Conservation (phyloP, 2,329 filamentous ascomycete species). For the Sporothrix humicola region DNA sequence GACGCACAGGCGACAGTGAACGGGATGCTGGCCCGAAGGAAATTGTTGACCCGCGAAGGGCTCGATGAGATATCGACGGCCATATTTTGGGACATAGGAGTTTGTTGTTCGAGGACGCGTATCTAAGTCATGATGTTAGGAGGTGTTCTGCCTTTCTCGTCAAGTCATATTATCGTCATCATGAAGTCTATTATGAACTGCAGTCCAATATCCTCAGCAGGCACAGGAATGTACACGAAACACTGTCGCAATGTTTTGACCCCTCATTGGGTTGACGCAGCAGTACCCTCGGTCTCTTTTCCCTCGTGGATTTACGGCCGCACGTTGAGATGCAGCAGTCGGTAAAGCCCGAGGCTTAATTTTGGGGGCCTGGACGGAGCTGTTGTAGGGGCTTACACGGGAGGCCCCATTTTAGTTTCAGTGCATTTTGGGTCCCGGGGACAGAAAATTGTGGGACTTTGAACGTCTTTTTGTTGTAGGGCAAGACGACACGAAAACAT, state of each 20-base stretch:
- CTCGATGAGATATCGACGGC: slow-evolving; percentile 23
- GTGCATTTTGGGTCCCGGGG: neutral
- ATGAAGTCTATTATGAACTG: too few species aligned
- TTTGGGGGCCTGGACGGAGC: neutral
- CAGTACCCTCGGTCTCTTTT: neutral
- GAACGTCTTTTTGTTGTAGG: too few species aligned
- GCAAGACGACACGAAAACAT: too few species aligned
- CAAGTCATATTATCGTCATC: too few species aligned
- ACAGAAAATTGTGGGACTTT: neutral
- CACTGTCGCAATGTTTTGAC: too few species aligned
- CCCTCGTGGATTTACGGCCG: neutral
- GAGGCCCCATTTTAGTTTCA: neutral
- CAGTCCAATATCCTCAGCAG: too few species aligned
- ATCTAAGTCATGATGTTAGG: neutral
- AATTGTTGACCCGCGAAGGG: slow-evolving; percentile 50
- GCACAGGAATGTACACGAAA: too few species aligned
- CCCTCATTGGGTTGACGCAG: neutral
- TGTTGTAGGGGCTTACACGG: neutral
- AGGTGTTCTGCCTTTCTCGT: too few species aligned
- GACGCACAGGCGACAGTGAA: slow-evolving; percentile 90
- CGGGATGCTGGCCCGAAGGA: slow-evolving; percentile 72
- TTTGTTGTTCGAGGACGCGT: neutral
- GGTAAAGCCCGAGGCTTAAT: neutral
- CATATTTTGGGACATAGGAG: neutral
- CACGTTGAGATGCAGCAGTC: neutral